Evolutionary conservation across 31 red algal species (phyloP).

Genomic region (Odonthalia washingtoniensis): DNA sequence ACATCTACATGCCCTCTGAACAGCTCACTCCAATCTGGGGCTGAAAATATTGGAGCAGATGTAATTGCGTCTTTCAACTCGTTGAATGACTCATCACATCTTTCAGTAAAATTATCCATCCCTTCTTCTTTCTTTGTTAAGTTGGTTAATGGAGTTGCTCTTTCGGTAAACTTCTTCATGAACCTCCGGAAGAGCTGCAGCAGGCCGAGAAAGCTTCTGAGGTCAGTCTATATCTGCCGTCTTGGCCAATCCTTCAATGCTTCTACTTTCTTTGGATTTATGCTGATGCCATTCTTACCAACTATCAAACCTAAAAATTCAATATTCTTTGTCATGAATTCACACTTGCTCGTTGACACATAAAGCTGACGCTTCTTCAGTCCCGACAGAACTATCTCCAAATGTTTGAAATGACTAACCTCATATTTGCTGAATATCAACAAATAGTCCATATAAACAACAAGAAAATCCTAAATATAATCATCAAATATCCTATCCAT

Average conservation of each 20-base stretch:
- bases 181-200: constrained; percentile 24
- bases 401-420: too few species aligned
- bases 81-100: neutral
- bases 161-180: neutral
- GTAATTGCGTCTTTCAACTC: neutral
- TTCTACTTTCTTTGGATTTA: neutral
- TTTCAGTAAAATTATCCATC: neutral
- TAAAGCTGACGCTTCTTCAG: neutral
- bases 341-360: constrained; percentile 12
- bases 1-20: constrained; percentile 18
- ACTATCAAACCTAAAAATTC: constrained; percentile 6
- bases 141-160: constrained; percentile 28
- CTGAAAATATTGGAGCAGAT: neutral
- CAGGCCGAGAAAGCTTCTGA: constrained; percentile 43
- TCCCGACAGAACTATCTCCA: neutral
- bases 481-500: too few species aligned
- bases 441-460: too few species aligned
- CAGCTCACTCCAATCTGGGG: neutral
- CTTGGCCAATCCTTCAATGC: neutral
- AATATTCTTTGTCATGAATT: neutral
- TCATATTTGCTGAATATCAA: too few species aligned
- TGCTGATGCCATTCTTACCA: constrained; percentile 13
- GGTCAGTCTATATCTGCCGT: neutral
- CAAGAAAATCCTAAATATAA: too few species aligned
- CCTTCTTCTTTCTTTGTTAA: constrained; percentile 14